Evolutionary conservation across 2,329 filamentous ascomycete species (phyloP).

Genomic region (Rugonectria rugulosa): DNA sequence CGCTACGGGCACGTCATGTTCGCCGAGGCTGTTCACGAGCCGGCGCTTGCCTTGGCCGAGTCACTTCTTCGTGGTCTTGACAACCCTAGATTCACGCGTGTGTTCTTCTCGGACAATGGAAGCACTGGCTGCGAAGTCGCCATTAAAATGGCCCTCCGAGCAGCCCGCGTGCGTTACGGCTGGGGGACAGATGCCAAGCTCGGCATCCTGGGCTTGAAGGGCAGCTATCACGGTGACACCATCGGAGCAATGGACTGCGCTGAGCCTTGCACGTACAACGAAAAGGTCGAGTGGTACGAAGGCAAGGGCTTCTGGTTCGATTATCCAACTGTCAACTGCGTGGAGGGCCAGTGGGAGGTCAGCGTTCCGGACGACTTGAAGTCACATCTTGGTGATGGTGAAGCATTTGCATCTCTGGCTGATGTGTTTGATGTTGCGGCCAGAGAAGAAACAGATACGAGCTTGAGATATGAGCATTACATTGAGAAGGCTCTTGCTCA

Average conservation of each 20-base stretch:
- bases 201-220: slow-evolving; percentile 76
- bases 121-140: slow-evolving; percentile 86
- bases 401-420: slow-evolving; percentile 56
- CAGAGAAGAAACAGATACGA: slow-evolving; percentile 54
- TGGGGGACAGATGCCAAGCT: slow-evolving; percentile 68
- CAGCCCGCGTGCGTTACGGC: slow-evolving; percentile 70
- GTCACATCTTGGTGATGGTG: slow-evolving; percentile 52
- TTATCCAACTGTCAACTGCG: slow-evolving; percentile 75
- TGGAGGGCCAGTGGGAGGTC: slow-evolving; percentile 71
- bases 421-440: slow-evolving; percentile 67
- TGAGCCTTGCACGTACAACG: slow-evolving; percentile 79
- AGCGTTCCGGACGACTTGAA: slow-evolving; percentile 60
- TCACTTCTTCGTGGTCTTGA: slow-evolving; percentile 64
- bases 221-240: slow-evolving; percentile 87
- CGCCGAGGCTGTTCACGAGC: slow-evolving; percentile 79
- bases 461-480: slow-evolving; percentile 64
- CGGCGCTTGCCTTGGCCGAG: slow-evolving; percentile 74
- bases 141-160: slow-evolving; percentile 83
- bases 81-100: slow-evolving; percentile 72
- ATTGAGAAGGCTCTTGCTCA: slow-evolving; percentile 63
- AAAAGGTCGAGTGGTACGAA: slow-evolving; percentile 86
- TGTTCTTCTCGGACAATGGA: slow-evolving; percentile 86
- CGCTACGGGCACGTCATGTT: slow-evolving; percentile 92
- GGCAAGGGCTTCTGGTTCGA: slow-evolving; percentile 84
- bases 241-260: slow-evolving; percentile 89